Evolutionary conservation across 768 basidiomycete species (phyloP), one percentile per base, ranked within the genome.

Genomic region (Lactifluus volemus): DNA sequence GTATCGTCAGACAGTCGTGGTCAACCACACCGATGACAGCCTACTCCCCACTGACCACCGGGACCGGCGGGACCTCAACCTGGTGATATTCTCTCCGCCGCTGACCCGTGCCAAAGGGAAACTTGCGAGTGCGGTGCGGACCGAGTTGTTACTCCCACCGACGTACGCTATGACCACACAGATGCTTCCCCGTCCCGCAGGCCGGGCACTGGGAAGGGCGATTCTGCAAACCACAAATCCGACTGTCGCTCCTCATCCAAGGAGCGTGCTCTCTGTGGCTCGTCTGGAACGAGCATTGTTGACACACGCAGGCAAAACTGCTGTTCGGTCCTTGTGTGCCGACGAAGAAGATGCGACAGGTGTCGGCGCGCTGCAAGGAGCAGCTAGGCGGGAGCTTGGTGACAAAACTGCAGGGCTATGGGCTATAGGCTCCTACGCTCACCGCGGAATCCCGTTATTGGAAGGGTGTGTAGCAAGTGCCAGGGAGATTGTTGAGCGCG

Each of bases 391-490:
- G 42, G 61, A 53, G 57, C 69, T 72, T 44, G 61, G 70, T 14
- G 65, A 62, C 15, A 69, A 71, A 29, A 67, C 68, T 21, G 75
- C 82, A 1, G 82, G 83, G 1, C 70, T 90, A 7, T 87, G 86
- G 82, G 74, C 89, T n/a, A 84, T 81, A 60, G 89, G 89, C 1
- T 80, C 83, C 17, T 91, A 85, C 70, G 85, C 83, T 14, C 79
- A 82, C 67, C 73, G 78, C 17, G 89, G 90, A 0, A 88, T 91
- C 50, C 89, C 89, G 9, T 70, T 92, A 56, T 72, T 92, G 51
- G 90, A 92, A 67, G 88, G 88, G 2, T 92, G 89, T 70, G 89
- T 89, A 12, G 79, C 79, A 19, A 87, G 86, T 66, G 86, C 86
- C n/a, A 76, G 77, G 69, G 77, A 77, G 51, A 83, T 86, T 10